Evolutionary conservation across 164 flowering plant species (phyloP).

Genomic region (Nymphaea thermarum): DNA sequence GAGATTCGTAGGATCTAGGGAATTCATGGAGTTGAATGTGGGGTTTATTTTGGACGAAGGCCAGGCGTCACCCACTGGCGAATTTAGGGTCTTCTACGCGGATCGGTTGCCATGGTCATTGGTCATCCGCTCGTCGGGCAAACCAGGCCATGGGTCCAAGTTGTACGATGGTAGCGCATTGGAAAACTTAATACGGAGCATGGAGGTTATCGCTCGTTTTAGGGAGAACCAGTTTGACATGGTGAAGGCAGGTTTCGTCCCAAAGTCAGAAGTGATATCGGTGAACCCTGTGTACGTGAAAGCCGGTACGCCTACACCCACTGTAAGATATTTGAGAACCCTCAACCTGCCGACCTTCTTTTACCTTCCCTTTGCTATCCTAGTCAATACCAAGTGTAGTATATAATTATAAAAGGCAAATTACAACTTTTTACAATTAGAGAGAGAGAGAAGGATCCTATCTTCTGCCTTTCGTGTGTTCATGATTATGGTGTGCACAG

Average conservation of each 20-base stretch:
- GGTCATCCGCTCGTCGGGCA: constrained; percentile 51
- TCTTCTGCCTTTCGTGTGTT: too few species aligned
- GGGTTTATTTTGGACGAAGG: constrained; percentile 94
- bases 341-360: too few species aligned
- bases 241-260: constrained; percentile 67
- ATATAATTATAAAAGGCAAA: too few species aligned
- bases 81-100: constrained; percentile 73
- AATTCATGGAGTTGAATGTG: constrained; percentile 51
- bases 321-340: constrained; percentile 23
- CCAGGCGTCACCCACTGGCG: constrained; percentile 55
- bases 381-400: too few species aligned
- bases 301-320: constrained; percentile 55
- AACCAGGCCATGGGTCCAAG: constrained; percentile 81
- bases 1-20: constrained; percentile 44
- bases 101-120: constrained; percentile 67
- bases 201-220: constrained; percentile 51
- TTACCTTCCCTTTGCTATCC: too few species aligned
- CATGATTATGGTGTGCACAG: constrained; percentile 16
- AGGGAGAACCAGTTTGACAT: constrained; percentile 65
- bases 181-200: constrained; percentile 91
- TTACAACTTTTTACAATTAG: too few species aligned
- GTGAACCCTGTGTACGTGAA: constrained; percentile 78
- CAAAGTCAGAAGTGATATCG: constrained; percentile 67
- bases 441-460: too few species aligned
- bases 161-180: constrained; percentile 68